phyloP scores from a whole-genome alignment of 2,329 filamentous ascomycete genomes.

The Calonectria ilicicola region DNA sequence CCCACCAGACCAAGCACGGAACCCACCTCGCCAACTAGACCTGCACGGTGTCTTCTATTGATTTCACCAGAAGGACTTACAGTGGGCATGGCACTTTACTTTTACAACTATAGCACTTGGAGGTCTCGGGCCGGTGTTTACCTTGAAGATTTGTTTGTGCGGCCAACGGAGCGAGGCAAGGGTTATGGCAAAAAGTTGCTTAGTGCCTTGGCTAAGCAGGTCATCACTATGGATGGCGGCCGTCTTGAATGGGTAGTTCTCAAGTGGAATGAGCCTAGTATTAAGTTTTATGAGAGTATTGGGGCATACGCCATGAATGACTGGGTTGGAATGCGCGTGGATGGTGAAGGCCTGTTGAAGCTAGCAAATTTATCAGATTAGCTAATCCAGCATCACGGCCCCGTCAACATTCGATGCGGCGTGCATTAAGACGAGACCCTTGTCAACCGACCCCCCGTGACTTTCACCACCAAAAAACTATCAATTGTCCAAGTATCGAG shows the following conservation, averaged over 20 bases:
- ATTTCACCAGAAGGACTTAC: slow-evolving; percentile 59
- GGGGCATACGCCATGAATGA: slow-evolving; percentile 76
- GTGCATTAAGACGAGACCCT: no score
- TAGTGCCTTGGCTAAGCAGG: slow-evolving; percentile 82
- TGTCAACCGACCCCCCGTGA: no score
- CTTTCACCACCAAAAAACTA: no score
- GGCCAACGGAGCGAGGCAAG: slow-evolving; percentile 74
- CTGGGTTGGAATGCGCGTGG: slow-evolving; percentile 82
- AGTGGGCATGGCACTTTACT: slow-evolving; percentile 89
- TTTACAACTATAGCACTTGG: slow-evolving; percentile 98
- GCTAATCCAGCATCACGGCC: no score
- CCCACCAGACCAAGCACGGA: slow-evolving; percentile 58
- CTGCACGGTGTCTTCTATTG: slow-evolving; percentile 82
- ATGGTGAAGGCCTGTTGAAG: slow-evolving; percentile 72
- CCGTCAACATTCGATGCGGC: no score
- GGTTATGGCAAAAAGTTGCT: slow-evolving; percentile 86
- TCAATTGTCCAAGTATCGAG: no score
- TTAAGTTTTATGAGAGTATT: slow-evolving; percentile 84
- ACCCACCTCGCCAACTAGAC: slow-evolving; percentile 66
- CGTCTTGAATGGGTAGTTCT: slow-evolving; percentile 92
- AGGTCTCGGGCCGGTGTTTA: slow-evolving; percentile 88
- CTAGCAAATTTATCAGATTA: slow-evolving; percentile 62
- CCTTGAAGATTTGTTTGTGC: slow-evolving; percentile 92
- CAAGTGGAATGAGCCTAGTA: slow-evolving; percentile 92
- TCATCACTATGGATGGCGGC: slow-evolving; percentile 76